Percentiles rank a stretch among this genome's conserved stretches.
Conservation (phyloP, 2,329 filamentous ascomycete species). For the Rosellinia necatrix region DNA sequence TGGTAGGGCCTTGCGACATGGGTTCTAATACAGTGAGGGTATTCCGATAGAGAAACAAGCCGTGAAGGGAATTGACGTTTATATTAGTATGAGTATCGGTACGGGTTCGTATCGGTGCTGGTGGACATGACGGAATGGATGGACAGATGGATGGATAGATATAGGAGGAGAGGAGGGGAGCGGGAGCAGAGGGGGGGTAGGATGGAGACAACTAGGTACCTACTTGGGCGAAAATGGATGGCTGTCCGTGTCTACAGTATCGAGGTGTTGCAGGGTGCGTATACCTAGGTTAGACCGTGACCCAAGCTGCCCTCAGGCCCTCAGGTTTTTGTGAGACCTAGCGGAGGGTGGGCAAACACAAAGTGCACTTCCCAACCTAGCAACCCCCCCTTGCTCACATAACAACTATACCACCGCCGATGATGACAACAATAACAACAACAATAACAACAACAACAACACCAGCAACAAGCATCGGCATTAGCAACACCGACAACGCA, state of each 20-base stretch:
- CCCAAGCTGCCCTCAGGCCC: slow-evolving; percentile 13
- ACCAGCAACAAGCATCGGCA: neutral
- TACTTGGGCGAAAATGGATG: slow-evolving; percentile 25
- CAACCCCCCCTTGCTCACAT: slow-evolving; percentile 5
- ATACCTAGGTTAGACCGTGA: slow-evolving; percentile 31
- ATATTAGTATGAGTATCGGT: neutral
- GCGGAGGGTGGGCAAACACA: neutral
- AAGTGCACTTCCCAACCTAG: neutral
- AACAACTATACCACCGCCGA: neutral
- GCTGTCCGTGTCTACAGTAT: slow-evolving; percentile 17
- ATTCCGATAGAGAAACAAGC: slow-evolving; percentile 2
- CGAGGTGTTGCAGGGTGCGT: slow-evolving; percentile 15
- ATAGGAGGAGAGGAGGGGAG: neutral
- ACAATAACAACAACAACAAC: neutral
- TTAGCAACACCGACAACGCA: too few species aligned
- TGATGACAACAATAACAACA: neutral
- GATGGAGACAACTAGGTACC: slow-evolving; percentile 8
- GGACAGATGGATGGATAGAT: too few species aligned
- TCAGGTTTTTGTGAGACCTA: slow-evolving; percentile 20
- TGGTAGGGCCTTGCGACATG: neutral
- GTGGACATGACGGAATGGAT: slow-evolving; percentile 13
- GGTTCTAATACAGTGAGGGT: slow-evolving; percentile 4
- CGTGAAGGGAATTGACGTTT: neutral
- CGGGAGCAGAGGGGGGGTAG: neutral
- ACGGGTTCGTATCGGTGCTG: neutral